phyloP scores from a whole-genome alignment of 257 asterid species.

The Solanum sejunctum region DNA sequence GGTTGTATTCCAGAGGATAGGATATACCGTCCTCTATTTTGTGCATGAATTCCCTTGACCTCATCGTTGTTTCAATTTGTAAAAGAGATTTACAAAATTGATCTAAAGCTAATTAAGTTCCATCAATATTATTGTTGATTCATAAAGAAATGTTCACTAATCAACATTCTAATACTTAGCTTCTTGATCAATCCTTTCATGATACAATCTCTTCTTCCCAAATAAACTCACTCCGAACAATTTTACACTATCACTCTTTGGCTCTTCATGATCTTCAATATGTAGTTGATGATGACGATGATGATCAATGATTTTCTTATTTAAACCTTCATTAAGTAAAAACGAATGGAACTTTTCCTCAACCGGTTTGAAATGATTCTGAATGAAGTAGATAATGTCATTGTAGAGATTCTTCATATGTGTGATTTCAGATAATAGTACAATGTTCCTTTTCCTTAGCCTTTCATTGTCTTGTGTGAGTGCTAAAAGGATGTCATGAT shows the following conservation, averaged over 20 bases:
- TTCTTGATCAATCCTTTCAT: background rate
- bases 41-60: background rate
- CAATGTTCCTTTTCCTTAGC: conserved; percentile 62
- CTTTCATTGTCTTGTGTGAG: conserved; percentile 77
- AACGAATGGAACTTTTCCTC: conserved; percentile 1
- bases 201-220: background rate
- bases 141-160: background rate
- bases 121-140: background rate
- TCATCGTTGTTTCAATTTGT: no score
- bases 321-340: background rate
- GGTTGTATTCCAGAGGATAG: no score
- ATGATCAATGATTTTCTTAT: background rate
- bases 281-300: background rate
- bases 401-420: conserved; percentile 83
- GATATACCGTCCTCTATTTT: background rate
- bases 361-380: conserved; percentile 72
- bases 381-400: conserved; percentile 77
- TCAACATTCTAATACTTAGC: background rate
- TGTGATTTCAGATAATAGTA: conserved; percentile 64
- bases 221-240: background rate
- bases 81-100: background rate
- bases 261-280: background rate
- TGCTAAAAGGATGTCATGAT: background rate
- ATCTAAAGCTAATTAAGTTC: background rate
- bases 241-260: background rate